These are phyloP conservation scores for Taiozyma onychis DNA, from an alignment of 1,139 yeast genomes.

Conservation along the genomic window DNA sequence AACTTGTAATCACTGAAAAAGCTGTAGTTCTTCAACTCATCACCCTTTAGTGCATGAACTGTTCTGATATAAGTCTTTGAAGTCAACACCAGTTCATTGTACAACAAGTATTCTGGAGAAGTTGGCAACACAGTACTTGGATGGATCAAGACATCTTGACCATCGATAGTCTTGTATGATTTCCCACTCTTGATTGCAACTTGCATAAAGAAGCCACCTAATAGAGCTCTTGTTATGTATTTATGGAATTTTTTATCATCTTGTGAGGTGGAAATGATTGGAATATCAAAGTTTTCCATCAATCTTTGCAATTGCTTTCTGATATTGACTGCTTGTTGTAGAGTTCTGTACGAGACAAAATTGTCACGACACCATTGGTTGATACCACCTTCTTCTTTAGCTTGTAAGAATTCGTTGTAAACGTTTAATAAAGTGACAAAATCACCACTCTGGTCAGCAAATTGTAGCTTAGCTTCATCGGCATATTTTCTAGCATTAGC, in stretches of 20 bases:
- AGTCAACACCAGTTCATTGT: conserved; percentile 92
- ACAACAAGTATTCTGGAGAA: conserved; percentile 88
- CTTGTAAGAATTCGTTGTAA: conserved; percentile 71
- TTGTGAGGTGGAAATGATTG: conserved; percentile 62
- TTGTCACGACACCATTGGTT: conserved; percentile 91
- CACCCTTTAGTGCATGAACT: conserved; percentile 87
- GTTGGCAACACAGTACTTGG: conserved; percentile 87
- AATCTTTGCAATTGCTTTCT: conserved; percentile 76
- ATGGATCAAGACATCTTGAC: conserved; percentile 90
- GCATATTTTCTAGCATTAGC: conserved; percentile 84
- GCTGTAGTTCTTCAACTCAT: conserved; percentile 46
- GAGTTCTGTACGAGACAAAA: conserved; percentile 76
- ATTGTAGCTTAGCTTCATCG: conserved; percentile 81
- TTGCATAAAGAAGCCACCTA: conserved; percentile 97
- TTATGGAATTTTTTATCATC: conserved; percentile 64
- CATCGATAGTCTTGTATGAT: conserved; percentile 85
- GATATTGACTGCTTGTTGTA: conserved; percentile 79
- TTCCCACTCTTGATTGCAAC: conserved; percentile 83
- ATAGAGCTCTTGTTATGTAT: conserved; percentile 78
- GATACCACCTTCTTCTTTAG: conserved; percentile 57
- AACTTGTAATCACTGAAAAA: conserved; percentile 26
- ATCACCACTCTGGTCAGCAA: conserved; percentile 95
- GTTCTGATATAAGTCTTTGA: conserved; percentile 92
- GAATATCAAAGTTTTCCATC: conserved; percentile 78
- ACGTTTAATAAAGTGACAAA: conserved; percentile 88